These are phyloP conservation scores for Diplocarpon rosae DNA, from an alignment of 2,329 filamentous ascomycete species.

Conservation along the genomic window DNA sequence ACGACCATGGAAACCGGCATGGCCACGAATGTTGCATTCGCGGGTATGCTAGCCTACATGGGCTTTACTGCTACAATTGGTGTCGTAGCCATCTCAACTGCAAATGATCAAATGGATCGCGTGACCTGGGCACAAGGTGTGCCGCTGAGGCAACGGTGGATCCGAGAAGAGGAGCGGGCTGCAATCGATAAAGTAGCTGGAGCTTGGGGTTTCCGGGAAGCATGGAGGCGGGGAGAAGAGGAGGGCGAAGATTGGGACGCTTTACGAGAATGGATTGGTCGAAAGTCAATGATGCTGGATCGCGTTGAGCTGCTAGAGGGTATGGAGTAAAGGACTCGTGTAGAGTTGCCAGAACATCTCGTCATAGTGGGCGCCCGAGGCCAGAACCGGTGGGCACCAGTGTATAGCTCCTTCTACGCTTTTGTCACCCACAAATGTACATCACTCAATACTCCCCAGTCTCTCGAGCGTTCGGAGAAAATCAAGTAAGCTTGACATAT, in stretches of 20 bases:
- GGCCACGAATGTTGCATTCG: slow-evolving; percentile 69
- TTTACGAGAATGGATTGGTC: slow-evolving; percentile 70
- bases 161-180: slow-evolving; percentile 80
- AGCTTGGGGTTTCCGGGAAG: slow-evolving; percentile 85
- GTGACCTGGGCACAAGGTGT: slow-evolving; percentile 84
- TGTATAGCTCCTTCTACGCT: background rate
- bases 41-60: slow-evolving; percentile 73
- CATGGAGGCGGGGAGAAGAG: slow-evolving; percentile 74
- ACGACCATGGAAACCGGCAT: slow-evolving; percentile 64
- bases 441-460: background rate
- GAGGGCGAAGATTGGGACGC: slow-evolving; percentile 83
- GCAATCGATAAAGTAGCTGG: slow-evolving; percentile 77
- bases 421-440: background rate
- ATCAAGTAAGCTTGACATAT: background rate
- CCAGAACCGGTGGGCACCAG: background rate
- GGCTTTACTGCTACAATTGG: slow-evolving; percentile 73
- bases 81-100: slow-evolving; percentile 70
- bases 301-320: slow-evolving; percentile 84
- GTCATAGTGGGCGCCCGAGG: background rate
- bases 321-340: slow-evolving; percentile 49
- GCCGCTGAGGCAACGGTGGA: slow-evolving; percentile 69
- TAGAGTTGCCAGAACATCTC: background rate
- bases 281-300: slow-evolving; percentile 83
- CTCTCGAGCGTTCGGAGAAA: background rate
- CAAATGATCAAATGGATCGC: slow-evolving; percentile 90